These are phyloP conservation scores for Podospora sp. DNA, from an alignment of 495 filamentous ascomycete species.

Conservation along the genomic window DNA sequence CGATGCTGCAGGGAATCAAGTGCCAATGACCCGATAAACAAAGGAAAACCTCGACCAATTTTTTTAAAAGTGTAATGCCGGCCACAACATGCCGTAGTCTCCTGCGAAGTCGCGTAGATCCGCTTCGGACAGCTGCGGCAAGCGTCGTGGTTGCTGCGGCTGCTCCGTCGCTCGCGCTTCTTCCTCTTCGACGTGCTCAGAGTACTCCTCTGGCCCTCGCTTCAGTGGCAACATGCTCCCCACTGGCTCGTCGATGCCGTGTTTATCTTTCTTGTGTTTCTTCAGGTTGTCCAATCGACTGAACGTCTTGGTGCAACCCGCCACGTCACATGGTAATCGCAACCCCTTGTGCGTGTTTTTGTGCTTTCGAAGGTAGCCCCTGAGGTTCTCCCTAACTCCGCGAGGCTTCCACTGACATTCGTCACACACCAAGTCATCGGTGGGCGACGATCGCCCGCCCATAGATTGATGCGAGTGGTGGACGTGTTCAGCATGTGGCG, in stretches of 20 bases:
- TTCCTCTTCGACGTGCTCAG: constrained; percentile 26
- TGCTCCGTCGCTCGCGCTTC: constrained; percentile 17
- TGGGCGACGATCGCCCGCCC: constrained; percentile 10
- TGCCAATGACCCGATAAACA: neutral
- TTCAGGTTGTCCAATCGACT: constrained; percentile 49
- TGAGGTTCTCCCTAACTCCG: constrained; percentile 41
- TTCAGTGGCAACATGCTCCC: constrained; percentile 28
- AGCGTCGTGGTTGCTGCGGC: constrained; percentile 25
- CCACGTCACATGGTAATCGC: constrained; percentile 36
- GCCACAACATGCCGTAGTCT: constrained; percentile 42
- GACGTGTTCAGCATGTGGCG: constrained; percentile 20
- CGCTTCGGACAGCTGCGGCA: constrained; percentile 4
- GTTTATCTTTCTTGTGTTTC: constrained; percentile 45
- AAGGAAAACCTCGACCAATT: constrained; percentile 8
- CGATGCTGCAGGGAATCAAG: constrained; percentile 6
- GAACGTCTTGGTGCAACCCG: constrained; percentile 43
- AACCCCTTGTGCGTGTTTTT: constrained; percentile 44
- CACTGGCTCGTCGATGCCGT: constrained; percentile 35
- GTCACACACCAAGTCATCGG: constrained; percentile 39
- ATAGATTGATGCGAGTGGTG: constrained; percentile 15
- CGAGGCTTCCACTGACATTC: constrained; percentile 44
- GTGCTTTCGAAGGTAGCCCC: constrained; percentile 43
- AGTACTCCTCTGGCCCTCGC: constrained; percentile 23
- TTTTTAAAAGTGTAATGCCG: constrained; percentile 36
- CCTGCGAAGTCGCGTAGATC: constrained; percentile 26